These are phyloP conservation scores for Marasmius sp. DNA, from an alignment of 1,284 basidiomycete genomes.

Conservation along the genomic window DNA sequence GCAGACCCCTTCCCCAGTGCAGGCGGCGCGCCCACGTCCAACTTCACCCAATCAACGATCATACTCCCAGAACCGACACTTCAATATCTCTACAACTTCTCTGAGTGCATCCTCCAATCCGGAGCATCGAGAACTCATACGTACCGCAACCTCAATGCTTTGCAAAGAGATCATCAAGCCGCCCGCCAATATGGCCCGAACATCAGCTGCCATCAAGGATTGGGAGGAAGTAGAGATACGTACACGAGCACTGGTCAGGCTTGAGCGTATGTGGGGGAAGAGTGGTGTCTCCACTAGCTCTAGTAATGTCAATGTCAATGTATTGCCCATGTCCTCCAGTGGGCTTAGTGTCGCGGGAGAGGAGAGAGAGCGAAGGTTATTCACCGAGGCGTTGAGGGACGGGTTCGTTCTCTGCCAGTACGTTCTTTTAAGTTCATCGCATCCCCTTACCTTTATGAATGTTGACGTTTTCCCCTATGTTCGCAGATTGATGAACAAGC, in stretches of 20 bases:
- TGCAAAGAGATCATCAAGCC: conserved; percentile 65
- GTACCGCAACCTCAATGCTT: conserved; percentile 57
- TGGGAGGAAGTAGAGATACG: conserved; percentile 76
- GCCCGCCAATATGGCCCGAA: conserved; percentile 48
- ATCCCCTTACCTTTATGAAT: conserved; percentile 5
- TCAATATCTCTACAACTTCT: conserved; percentile 57
- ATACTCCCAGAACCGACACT: conserved; percentile 48
- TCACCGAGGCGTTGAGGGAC: conserved; percentile 76
- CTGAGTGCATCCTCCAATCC: conserved; percentile 44
- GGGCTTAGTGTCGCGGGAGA: conserved; percentile 56
- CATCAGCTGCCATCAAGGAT: conserved; percentile 47
- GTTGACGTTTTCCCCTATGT: conserved; percentile 19
- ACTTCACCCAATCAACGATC: conserved; percentile 43
- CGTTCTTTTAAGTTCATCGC: conserved; percentile 32
- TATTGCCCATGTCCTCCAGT: conserved; percentile 28
- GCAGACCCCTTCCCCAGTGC: conserved; percentile 29
- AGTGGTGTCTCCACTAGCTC: conserved; percentile 39
- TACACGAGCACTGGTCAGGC: conserved; percentile 54
- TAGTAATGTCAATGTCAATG: conserved; percentile 40
- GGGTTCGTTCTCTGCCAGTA: conserved; percentile 88
- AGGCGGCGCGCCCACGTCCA: conserved; percentile 32
- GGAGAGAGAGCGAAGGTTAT: conserved; percentile 70
- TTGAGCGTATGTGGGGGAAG: conserved; percentile 74
- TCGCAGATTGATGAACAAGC: conserved; percentile 72
- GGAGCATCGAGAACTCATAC: conserved; percentile 62